These are phyloP conservation scores for Aspergillus flavus DNA, from an alignment of 2,329 filamentous ascomycete genomes.

Conservation along the genomic window DNA sequence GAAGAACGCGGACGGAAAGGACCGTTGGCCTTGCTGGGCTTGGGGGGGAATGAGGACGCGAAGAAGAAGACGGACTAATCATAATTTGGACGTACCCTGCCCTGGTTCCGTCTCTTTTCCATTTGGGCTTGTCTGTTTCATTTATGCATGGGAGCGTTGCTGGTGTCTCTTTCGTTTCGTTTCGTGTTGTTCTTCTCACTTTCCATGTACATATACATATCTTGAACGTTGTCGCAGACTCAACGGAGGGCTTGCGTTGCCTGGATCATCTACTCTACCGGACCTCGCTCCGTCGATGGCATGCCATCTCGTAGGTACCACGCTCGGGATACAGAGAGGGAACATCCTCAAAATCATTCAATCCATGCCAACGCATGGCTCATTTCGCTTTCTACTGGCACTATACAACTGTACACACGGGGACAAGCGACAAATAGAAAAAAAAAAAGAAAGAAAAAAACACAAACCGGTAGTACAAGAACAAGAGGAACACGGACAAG, in stretches of 20 bases:
- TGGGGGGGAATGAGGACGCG: constrained; percentile 3
- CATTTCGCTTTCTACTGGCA: constrained; percentile 19
- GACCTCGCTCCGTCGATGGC: too few relatives aligned
- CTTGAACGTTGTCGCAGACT: neutral
- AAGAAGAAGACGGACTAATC: constrained; percentile 22
- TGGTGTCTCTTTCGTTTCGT: neutral
- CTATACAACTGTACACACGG: constrained; percentile 29
- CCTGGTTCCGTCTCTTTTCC: too few relatives aligned
- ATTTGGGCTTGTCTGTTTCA: neutral
- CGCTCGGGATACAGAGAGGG: too few relatives aligned
- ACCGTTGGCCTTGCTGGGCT: constrained; percentile 17
- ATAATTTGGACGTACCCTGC: neutral
- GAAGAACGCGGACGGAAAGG: constrained; percentile 22
- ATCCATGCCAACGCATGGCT: constrained; percentile 7
- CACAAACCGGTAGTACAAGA: neutral
- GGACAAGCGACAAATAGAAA: neutral
- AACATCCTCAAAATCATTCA: constrained; percentile 7
- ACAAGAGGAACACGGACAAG: neutral
- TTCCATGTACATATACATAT: neutral
- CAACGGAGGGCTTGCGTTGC: too few relatives aligned
- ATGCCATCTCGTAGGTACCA: too few relatives aligned
- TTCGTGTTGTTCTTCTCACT: neutral
- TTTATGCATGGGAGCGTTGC: neutral
- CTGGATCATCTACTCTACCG: too few relatives aligned
- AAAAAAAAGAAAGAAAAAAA: neutral